A percentile compares a stretch with the other conserved stretches of the same genome.
phyloP scores from a whole-genome alignment of 345 rosid species.

The Eucalyptus decipiens region DNA sequence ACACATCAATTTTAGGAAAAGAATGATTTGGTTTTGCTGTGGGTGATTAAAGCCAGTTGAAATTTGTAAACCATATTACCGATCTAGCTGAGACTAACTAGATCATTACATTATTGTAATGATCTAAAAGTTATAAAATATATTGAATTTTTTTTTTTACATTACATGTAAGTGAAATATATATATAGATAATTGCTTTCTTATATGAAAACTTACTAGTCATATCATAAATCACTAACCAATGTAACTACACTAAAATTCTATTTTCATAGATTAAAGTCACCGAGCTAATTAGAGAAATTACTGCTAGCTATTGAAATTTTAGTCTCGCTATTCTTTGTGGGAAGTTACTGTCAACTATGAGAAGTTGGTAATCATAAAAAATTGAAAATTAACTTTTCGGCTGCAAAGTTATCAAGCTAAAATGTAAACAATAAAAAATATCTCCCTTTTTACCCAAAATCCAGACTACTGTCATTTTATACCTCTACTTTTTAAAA shows the following conservation, averaged over 20 bases:
- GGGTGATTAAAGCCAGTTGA: no score
- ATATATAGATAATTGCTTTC: no score
- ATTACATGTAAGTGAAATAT: no score
- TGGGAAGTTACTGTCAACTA: not conserved
- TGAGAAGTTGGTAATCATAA: not conserved
- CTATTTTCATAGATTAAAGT: no score
- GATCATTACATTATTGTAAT: not conserved
- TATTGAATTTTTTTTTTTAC: not conserved
- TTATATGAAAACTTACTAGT: not conserved
- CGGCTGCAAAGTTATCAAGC: not conserved
- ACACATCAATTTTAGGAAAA: not conserved
- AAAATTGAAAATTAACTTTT: no score
- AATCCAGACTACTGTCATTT: not conserved
- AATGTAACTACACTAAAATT: no score
- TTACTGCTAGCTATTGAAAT: not conserved
- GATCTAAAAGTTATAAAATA: not conserved
- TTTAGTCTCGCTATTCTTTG: not conserved
- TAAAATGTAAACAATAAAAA: no score
- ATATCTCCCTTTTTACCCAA: not conserved
- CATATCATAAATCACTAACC: not conserved
- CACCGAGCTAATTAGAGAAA: not conserved
- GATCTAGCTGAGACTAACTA: no score
- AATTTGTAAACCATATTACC: not conserved
- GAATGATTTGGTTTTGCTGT: not conserved
- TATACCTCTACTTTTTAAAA: not conserved